Percentiles rank a stretch among this genome's conserved stretches.
phyloP scores from a whole-genome alignment of 1,284 basidiomycete genomes.

The Ganoderma boninense region DNA sequence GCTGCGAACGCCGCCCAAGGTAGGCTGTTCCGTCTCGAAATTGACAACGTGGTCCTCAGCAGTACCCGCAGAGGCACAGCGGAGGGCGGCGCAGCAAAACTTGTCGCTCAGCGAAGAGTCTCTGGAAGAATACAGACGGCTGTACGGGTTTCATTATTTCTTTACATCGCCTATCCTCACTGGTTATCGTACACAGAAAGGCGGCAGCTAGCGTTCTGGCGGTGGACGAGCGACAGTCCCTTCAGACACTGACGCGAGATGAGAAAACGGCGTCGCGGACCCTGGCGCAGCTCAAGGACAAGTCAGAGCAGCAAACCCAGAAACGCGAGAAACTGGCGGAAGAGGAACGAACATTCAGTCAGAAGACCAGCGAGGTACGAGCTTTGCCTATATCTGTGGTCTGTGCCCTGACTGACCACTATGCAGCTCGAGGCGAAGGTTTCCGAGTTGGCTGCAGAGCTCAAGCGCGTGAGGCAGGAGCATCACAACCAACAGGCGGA shows the following conservation, averaged over 20 bases:
- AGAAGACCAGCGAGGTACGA: constrained; percentile 68
- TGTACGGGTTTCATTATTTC: too few species aligned
- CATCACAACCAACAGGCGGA: constrained; percentile 81
- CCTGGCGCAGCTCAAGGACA: constrained; percentile 73
- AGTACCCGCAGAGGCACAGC: constrained; percentile 87
- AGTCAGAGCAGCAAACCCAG: constrained; percentile 71
- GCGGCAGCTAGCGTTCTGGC: constrained; percentile 80
- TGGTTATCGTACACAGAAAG: constrained; percentile 59
- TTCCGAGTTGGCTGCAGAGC: constrained; percentile 57
- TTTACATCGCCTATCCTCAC: neutral
- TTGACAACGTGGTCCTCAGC: too few species aligned
- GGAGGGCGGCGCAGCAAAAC: constrained; percentile 77
- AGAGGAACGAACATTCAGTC: constrained; percentile 64
- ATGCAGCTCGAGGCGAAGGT: constrained; percentile 72
- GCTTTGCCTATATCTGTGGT: neutral
- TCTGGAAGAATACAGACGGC: constrained; percentile 86
- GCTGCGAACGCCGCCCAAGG: constrained; percentile 84
- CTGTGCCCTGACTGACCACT: too few species aligned
- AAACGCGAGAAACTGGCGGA: constrained; percentile 68
- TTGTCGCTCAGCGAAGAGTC: constrained; percentile 85
- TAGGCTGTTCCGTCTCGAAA: too few species aligned
- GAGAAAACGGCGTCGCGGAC: constrained; percentile 78
- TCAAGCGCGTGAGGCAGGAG: constrained; percentile 71
- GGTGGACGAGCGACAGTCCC: constrained; percentile 86
- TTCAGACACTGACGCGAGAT: constrained; percentile 86